Conservation (phyloP, 306 rosid species). For the Oxytropis ochrocephala region DNA sequence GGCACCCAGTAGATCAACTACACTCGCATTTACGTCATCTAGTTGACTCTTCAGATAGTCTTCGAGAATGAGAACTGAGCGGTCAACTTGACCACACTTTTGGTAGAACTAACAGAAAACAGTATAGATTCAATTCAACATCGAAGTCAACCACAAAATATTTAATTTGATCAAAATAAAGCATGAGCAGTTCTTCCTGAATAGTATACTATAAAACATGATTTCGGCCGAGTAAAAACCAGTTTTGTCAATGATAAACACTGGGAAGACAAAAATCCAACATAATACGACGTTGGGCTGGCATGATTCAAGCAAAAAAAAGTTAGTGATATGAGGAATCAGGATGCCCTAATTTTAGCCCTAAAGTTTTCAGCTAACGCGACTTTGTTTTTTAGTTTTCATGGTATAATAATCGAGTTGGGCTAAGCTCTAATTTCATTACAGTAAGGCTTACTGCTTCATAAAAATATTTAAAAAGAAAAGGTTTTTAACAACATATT, state of each 20-base stretch:
- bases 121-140: slow-evolving; percentile 4
- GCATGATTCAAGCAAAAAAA: background rate
- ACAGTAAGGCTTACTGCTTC: background rate
- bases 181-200: background rate
- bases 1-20: slow-evolving; percentile 65
- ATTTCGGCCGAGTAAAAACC: slow-evolving; percentile 2
- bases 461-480: background rate
- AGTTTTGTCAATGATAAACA: background rate
- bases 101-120: slow-evolving; percentile 48
- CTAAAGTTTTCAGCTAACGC: background rate
- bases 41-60: slow-evolving; percentile 56
- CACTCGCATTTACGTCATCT: slow-evolving; percentile 44
- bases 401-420: background rate
- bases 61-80: slow-evolving; percentile 59
- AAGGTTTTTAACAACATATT: background rate
- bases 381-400: background rate
- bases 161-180: background rate
- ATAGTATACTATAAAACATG: background rate
- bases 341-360: background rate
- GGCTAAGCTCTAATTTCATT: background rate
- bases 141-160: slow-evolving; percentile 1
- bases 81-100: slow-evolving; percentile 73
- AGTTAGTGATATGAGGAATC: background rate
- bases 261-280: background rate
- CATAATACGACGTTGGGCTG: background rate